Base-by-base conservation (phyloP, 768 basidiomycete genomes). In the Leccinum incarnatum region DNA sequence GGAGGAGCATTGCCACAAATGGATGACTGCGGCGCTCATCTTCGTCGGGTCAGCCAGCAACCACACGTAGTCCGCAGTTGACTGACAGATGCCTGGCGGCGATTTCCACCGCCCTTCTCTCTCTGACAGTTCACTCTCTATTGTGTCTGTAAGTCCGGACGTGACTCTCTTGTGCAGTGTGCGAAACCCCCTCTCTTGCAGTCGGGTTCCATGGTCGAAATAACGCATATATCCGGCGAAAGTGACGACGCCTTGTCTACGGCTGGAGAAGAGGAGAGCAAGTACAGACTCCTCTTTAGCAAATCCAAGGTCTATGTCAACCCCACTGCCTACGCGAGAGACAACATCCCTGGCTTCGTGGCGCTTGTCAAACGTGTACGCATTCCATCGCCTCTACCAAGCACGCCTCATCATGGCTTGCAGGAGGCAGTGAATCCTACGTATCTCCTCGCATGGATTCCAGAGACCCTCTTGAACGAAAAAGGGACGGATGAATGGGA, bases 241-340 rank as follows among this genome's bases (percentile, higher is more conserved):
- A 53, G 54, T 68, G 54, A 66, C 67, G 58, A 55, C 53, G 21
- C 56, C 51, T 37, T 51, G 59, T 55, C 64, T 15, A 32, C 54
- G 12, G 59, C 23, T 25, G 50, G 56, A 0, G 79, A 82, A 56
- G 86, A 88, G 64, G 85, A 85, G 65, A 73, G 73, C 67, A 86
- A 83, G 71, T 83, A 85, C 69, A 80, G 90, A 48, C 79, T 98
- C 51, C 72, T 98, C 14, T 97, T 93, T 66, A 89, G 87, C 73
- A 97, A 96, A 72, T 92, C 89, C 45, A 95, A 95, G 72, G 96
- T 98, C 48, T 95, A 96, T 69, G 87, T 99, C 47, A 93, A 98
- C 65, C 97, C 97, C 0, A 96, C 95, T 2, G 86, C 89, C 3
- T 95, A 94, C 71, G 81, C 89, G 2, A 82, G 89, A 67, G 97